Evolutionary conservation across 257 asterid genomes (phyloP).

Genomic region (Nicotiana tomentosiformis): DNA sequence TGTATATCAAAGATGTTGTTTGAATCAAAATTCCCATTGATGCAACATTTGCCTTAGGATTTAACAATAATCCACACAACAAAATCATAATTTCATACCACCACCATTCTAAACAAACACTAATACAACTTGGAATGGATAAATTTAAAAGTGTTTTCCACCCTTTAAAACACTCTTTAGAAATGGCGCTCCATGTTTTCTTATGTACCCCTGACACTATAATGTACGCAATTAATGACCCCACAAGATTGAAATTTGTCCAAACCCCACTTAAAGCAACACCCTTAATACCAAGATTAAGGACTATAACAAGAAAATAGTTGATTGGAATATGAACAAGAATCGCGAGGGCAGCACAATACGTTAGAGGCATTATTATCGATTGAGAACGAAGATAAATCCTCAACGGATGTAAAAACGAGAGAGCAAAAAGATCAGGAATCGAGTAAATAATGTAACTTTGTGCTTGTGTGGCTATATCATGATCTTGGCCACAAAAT

Average conservation of each 20-base stretch:
- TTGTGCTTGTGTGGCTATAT: conserved; percentile 38
- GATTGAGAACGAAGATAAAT: conserved; percentile 49
- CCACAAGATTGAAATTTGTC: conserved; percentile 49
- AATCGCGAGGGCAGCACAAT: conserved; percentile 33
- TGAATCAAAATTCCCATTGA: conserved; percentile 64
- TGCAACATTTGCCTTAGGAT: conserved; percentile 50
- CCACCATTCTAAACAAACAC: conserved; percentile 68
- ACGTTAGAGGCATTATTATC: conserved; percentile 44
- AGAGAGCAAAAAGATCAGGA: conserved; percentile 38
- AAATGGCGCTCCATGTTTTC: conserved; percentile 37
- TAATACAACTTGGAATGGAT: conserved; percentile 51
- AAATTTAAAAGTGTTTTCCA: conserved; percentile 33
- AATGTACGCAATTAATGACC: conserved; percentile 28
- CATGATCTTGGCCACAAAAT: conserved; percentile 36
- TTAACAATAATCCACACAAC: conserved; percentile 38
- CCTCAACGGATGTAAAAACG: conserved; percentile 47
- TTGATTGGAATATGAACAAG: conserved; percentile 42
- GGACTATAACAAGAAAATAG: conserved; percentile 35
- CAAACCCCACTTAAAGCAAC: conserved; percentile 50
- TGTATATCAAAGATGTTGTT: conserved; percentile 49
- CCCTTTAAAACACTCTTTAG: conserved; percentile 26
- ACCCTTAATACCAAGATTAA: conserved; percentile 43
- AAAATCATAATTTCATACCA: conserved; percentile 63
- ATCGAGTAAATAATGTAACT: conserved; percentile 33
- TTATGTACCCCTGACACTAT: conserved; percentile 24